Base-by-base conservation (phyloP, 1,284 basidiomycete genomes). In the Phylloboletellus chloephorus region DNA sequence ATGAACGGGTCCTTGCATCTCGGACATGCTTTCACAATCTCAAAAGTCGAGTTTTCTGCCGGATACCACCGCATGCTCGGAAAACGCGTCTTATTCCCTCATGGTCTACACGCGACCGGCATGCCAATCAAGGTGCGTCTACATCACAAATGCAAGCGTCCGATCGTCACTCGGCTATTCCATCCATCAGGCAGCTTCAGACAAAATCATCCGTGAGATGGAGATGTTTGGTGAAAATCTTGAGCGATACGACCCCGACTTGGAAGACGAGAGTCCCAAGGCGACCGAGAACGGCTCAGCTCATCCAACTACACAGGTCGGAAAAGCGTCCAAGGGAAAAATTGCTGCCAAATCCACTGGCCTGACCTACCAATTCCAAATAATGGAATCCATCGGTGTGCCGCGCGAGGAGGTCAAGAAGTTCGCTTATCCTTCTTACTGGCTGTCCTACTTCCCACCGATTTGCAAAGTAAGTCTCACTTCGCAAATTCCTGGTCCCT, bases 1-100 rank as follows among this genome's bases (percentile, higher is more conserved):
- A 98, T 98, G 92, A 99, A 99, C 64, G 96, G 96, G 37, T 88
- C 87, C 50, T 76, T 98, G 53, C 96, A 99, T 66, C 75, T 98
- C 24, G 96, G 96, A 30, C 96, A 99, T 68, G 95, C 89, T 0
- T 99, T 99, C 68, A 95, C 94, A 30, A 90, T 98, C 65, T 94
- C 91, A 48, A 99, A 99, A 72, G 87, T 98, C 63, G 96, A 99
- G 66, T 99, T 98, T 57, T 83, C 86, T 2, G 86, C 94, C 29
- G 96, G 96, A 16, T 98, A 89, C 65, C 86, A 99, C 68, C 76
- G 95, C 39, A 88, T 99, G 88, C 66, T 92, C 52, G 96, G 96
- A 41, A 96, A 96, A 71, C 78, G 89, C 25, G 91, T 89, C 23
- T 69, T 99, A 52, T 98, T 98, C 69, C 96, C 93, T 36, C 82